Evolutionary conservation across 805 yeast species (phyloP).

Genomic region (Suhomyces prunicola): DNA sequence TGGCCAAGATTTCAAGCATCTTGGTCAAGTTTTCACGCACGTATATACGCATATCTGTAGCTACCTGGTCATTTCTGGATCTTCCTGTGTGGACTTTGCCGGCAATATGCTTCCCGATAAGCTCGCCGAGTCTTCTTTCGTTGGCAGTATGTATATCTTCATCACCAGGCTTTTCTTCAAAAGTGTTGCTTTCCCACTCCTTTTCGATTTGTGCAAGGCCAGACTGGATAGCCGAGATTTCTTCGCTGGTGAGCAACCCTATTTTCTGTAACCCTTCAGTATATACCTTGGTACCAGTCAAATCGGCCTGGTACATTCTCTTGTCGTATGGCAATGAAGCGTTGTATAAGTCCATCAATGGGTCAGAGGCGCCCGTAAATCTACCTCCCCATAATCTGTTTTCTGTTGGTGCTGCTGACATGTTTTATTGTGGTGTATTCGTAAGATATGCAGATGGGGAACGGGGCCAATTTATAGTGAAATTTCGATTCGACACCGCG

Average conservation of each 20-base stretch:
- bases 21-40: constrained; percentile 78
- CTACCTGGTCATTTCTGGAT: constrained; percentile 97
- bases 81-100: constrained; percentile 99
- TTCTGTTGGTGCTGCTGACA: constrained; percentile 50
- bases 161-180: constrained; percentile 81
- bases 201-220: constrained; percentile 69
- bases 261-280: constrained; percentile 81
- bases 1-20: constrained; percentile 52
- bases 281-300: constrained; percentile 91
- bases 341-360: constrained; percentile 94
- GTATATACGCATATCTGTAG: constrained; percentile 96
- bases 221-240: constrained; percentile 73
- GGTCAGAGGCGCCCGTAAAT: constrained; percentile 95
- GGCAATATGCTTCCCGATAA: constrained; percentile 88
- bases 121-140: constrained; percentile 95
- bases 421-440: constrained; percentile 9
- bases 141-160: constrained; percentile 99
- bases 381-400: constrained; percentile 96
- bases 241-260: constrained; percentile 69
- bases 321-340: constrained; percentile 96
- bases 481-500: constrained; percentile 22
- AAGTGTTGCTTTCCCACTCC: constrained; percentile 76
- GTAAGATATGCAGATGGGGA: background rate
- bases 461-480: constrained; percentile 1
- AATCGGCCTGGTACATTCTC: constrained; percentile 90